These are phyloP conservation scores for Fusarium sp. DNA, from an alignment of 2,329 filamentous ascomycete genomes.

Conservation along the genomic window DNA sequence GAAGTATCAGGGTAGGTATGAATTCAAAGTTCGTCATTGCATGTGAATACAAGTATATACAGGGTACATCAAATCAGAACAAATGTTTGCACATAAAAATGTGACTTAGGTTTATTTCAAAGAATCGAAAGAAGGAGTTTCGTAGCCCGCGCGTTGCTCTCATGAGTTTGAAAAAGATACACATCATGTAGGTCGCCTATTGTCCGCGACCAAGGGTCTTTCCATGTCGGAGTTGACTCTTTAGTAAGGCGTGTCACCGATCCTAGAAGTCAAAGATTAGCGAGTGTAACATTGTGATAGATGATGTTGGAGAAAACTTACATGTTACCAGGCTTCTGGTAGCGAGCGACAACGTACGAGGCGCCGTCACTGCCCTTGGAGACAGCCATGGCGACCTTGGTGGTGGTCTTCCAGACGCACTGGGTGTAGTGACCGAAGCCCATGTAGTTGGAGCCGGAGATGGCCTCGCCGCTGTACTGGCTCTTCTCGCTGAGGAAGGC, in stretches of 20 bases:
- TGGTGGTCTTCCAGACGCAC: conserved; percentile 45
- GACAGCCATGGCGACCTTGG: conserved; percentile 46
- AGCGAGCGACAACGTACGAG: conserved; percentile 46
- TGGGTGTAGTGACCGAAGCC: conserved; percentile 48
- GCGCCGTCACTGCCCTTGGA: conserved; percentile 33
- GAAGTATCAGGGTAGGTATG: background rate
- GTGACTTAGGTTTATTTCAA: conserved; percentile 26
- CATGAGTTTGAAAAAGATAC: conserved; percentile 34
- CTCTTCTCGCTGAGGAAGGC: conserved; percentile 46
- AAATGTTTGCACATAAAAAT: conserved; percentile 17
- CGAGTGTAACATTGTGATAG: background rate
- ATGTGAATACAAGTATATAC: conserved; percentile 20
- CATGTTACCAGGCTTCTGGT: conserved; percentile 47
- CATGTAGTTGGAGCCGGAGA: conserved; percentile 40
- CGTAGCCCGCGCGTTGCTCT: conserved; percentile 32
- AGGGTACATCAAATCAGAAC: conserved; percentile 23
- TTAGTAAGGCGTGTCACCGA: conserved; percentile 44
- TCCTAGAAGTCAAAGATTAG: conserved; percentile 34
- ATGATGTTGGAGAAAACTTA: conserved; percentile 25
- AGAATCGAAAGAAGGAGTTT: conserved; percentile 33
- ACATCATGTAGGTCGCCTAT: conserved; percentile 33
- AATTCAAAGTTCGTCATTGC: conserved; percentile 23
- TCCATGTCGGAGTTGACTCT: conserved; percentile 1
- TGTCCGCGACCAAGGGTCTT: conserved; percentile 10
- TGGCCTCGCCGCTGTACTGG: conserved; percentile 41